A percentile compares a stretch with the other conserved stretches of the same genome.
phyloP scores from a whole-genome alignment of 2,329 filamentous ascomycete species.

The Hirsutella minnesotensis region DNA sequence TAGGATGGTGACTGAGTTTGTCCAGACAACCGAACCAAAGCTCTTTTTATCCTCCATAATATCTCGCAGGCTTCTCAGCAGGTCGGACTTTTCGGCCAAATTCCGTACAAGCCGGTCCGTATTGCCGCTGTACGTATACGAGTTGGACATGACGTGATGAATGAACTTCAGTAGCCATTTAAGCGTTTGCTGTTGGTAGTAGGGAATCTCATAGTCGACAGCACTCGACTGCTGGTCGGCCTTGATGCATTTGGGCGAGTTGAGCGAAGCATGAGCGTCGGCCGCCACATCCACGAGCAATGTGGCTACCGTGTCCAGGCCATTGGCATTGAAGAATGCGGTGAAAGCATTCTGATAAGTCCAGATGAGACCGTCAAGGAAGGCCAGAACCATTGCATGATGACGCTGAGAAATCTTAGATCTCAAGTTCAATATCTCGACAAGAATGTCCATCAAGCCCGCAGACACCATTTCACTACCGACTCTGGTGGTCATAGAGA shows the following conservation, averaged over 20 bases:
- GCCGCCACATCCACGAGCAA: constrained; percentile 71
- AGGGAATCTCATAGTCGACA: constrained; percentile 89
- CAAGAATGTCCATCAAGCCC: constrained; percentile 78
- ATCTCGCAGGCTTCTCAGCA: constrained; percentile 66
- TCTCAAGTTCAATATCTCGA: constrained; percentile 76
- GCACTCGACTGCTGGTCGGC: constrained; percentile 59
- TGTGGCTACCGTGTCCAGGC: constrained; percentile 82
- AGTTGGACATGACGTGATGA: constrained; percentile 85
- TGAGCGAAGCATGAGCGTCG: constrained; percentile 53
- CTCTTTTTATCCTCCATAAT: constrained; percentile 69
- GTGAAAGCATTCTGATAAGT: constrained; percentile 75
- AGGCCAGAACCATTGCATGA: constrained; percentile 72
- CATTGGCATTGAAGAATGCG: constrained; percentile 68
- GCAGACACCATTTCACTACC: constrained; percentile 79
- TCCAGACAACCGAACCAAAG: constrained; percentile 94
- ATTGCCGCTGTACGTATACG: constrained; percentile 56
- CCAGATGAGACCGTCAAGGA: constrained; percentile 81
- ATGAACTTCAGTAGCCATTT: constrained; percentile 94
- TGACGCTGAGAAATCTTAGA: constrained; percentile 73
- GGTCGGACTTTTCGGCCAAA: constrained; percentile 80
- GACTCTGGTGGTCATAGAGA: constrained; percentile 63
- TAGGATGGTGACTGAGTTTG: constrained; percentile 79
- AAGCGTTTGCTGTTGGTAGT: constrained; percentile 83
- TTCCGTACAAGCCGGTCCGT: constrained; percentile 87
- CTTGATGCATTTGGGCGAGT: constrained; percentile 59